Conservation (phyloP, 23 red algal genomes). For the Chondrus crispus region DNA sequence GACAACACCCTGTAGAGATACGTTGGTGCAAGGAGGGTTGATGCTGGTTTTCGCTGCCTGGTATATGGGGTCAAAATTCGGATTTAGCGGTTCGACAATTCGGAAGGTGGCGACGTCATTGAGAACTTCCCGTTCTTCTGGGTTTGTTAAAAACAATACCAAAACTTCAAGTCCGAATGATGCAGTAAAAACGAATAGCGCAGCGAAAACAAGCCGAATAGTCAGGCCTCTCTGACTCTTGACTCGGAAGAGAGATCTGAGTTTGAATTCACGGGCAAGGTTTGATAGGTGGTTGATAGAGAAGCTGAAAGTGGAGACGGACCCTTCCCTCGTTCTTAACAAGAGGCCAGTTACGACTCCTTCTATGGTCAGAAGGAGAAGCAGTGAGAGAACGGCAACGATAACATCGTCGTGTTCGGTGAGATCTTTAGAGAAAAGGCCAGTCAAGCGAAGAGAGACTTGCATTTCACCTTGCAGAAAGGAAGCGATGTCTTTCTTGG, state of each 20-base stretch:
- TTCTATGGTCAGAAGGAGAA: neutral
- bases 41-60: neutral
- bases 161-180: neutral
- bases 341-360: neutral
- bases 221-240: neutral
- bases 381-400: neutral
- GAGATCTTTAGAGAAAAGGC: neutral
- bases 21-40: neutral
- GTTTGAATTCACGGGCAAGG: neutral
- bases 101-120: neutral
- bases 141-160: neutral
- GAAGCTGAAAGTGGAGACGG: neutral
- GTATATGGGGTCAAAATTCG: neutral
- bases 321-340: neutral
- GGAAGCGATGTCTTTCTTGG: neutral
- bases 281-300: neutral
- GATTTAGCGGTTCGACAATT: neutral
- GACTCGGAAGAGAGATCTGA: neutral
- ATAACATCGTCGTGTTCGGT: neutral
- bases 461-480: neutral
- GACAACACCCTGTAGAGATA: neutral
- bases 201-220: too few species aligned
- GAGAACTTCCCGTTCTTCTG: neutral
- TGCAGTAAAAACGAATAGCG: neutral
- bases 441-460: neutral